A percentile compares a stretch with the other conserved stretches of the same genome.
phyloP scores from a whole-genome alignment of 129 eudicot genomes.

The Tagetes patula region DNA sequence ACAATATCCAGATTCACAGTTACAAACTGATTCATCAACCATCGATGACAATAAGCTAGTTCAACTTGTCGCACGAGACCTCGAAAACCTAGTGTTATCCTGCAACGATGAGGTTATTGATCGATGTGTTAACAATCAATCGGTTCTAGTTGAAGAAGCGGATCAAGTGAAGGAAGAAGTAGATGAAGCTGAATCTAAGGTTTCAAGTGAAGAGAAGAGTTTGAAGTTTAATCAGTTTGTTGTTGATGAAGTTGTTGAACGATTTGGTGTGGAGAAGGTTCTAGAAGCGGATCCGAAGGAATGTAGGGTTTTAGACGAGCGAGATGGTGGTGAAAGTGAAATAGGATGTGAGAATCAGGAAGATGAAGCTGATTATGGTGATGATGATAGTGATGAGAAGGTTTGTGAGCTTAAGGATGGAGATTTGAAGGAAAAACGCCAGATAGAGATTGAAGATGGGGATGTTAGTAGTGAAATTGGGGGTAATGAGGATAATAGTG shows the following conservation, averaged over 20 bases:
- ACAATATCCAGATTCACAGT: constrained; percentile 24
- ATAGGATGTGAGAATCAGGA: constrained; percentile 19
- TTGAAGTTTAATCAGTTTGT: too few species aligned
- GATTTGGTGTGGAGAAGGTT: background rate
- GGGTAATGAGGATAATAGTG: constrained; percentile 11
- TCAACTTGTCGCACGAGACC: constrained; percentile 21
- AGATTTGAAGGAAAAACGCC: constrained; percentile 16
- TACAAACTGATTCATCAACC: constrained; percentile 22
- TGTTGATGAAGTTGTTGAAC: too few species aligned
- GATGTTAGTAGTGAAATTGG: constrained; percentile 21
- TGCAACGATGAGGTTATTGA: constrained; percentile 3
- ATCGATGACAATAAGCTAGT: constrained; percentile 17
- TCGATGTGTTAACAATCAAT: background rate
- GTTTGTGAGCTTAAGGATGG: background rate
- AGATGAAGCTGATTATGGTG: constrained; percentile 12
- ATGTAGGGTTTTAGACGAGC: constrained; percentile 29
- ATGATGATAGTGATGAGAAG: constrained; percentile 1
- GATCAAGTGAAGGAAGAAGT: constrained; percentile 14
- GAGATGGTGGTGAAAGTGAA: constrained; percentile 21
- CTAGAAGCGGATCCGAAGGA: constrained; percentile 21
- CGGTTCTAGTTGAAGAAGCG: constrained; percentile 23
- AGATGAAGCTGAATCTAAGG: constrained; percentile 11
- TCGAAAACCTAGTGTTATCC: constrained; percentile 31
- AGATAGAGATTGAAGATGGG: constrained; percentile 14
- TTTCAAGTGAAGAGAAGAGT: too few species aligned